Evolutionary conservation across 768 basidiomycete species (phyloP), one percentile per base, ranked within the genome.

Genomic region (Kwoniella sp.): DNA sequence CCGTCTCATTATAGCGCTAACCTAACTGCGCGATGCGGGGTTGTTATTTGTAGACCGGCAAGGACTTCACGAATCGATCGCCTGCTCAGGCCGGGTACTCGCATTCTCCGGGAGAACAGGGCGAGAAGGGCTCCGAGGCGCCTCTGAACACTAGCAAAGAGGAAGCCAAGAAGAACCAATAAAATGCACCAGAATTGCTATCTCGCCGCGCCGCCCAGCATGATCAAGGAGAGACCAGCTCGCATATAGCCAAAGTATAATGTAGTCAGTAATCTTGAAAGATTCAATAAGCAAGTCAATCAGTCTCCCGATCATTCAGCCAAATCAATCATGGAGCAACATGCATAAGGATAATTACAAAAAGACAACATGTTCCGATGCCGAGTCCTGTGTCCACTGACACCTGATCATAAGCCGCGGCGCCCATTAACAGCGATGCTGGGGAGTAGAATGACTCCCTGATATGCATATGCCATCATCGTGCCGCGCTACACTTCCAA

Each of bases 51-150:
- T 58, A 79, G 78, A 63, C 71, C 58, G 78, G 78, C 22, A 79
- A 79, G 64, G 76, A 77, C 60, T 79, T 75, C 58, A 77, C 74
- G 31, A 65, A 72, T 3, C 52, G 56, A 25, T 73, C 74, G 20
- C 71, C 78, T 4, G 64, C 74, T 0, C 66, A 74, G 23, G 25
- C 60, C 1, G 57, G 65, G 0, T 72, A 73, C 45, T 76, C 74
- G 8, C 34, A 79, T 34, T 58, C 69, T 12, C 55, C 67, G 4
- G 68, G 63, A 13, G 58, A 73, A 53, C 72, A 75, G 55, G 72
- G 72, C 26, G 67, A 71, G 28, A 68, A 63, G 48, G 58, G 65
- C 8, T 55, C 37, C 25, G 74, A 73, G 54, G 66, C 66, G 25
- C 63, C 73, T 0, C 45, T 76, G 57, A 70, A 69, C 55, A 78